phyloP scores from a whole-genome alignment of 495 filamentous ascomycete genomes.

The Aspergillus haitiensis region DNA sequence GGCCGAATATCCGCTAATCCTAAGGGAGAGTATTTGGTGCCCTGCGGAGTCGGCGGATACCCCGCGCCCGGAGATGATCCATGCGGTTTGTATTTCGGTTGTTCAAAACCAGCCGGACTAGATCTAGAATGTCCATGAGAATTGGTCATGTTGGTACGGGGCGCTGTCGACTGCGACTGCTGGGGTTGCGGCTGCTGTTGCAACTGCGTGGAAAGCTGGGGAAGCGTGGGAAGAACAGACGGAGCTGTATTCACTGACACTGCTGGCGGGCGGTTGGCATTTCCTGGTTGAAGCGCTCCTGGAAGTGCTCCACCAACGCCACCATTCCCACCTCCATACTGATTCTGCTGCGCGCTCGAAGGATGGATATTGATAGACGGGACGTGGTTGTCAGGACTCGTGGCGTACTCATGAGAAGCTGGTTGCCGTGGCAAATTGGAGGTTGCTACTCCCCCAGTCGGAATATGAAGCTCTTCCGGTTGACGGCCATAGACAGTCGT shows the following conservation, averaged over 20 bases:
- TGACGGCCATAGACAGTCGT: slow-evolving; percentile 51
- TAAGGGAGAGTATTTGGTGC: slow-evolving; percentile 78
- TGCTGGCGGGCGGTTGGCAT: slow-evolving; percentile 59
- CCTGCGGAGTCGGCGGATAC: slow-evolving; percentile 70
- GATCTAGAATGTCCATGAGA: slow-evolving; percentile 76
- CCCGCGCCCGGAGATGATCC: slow-evolving; percentile 65
- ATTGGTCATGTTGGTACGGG: slow-evolving; percentile 65
- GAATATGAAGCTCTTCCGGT: slow-evolving; percentile 78
- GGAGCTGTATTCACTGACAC: slow-evolving; percentile 72
- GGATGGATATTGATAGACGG: slow-evolving; percentile 71
- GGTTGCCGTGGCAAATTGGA: slow-evolving; percentile 45
- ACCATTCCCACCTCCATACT: slow-evolving; percentile 45
- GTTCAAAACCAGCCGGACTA: slow-evolving; percentile 76
- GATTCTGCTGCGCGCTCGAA: slow-evolving; percentile 56
- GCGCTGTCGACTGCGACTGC: slow-evolving; percentile 60
- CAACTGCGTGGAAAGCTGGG: slow-evolving; percentile 60
- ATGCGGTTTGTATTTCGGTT: slow-evolving; percentile 71
- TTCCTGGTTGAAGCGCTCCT: slow-evolving; percentile 70
- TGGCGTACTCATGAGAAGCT: slow-evolving; percentile 53
- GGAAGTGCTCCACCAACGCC: slow-evolving; percentile 54
- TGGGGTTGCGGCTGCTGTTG: slow-evolving; percentile 28
- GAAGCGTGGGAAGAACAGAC: slow-evolving; percentile 67
- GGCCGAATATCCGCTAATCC: slow-evolving; percentile 89
- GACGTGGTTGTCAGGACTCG: slow-evolving; percentile 41
- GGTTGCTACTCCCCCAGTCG: slow-evolving; percentile 51